Percentiles rank a stretch among this genome's conserved stretches.
Evolutionary conservation across 2,329 filamentous ascomycete species (phyloP).

Genomic region (Lecanicillium sp.): DNA sequence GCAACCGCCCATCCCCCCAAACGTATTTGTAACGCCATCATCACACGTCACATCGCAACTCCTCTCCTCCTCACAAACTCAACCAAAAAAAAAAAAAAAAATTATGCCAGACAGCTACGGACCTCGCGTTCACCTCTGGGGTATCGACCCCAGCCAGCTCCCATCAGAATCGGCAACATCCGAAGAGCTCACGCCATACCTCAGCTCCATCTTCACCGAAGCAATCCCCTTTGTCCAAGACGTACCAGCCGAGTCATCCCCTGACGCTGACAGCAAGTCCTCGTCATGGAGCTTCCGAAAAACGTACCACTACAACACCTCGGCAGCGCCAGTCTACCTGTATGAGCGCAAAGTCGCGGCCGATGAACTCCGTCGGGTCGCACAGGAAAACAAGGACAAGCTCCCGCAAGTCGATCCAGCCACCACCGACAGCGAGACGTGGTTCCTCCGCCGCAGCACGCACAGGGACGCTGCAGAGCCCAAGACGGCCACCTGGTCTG

Average conservation of each 20-base stretch:
- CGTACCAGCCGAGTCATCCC: slow-evolving; percentile 31
- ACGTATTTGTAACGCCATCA: neutral
- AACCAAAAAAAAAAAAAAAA: neutral
- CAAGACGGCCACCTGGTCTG: slow-evolving; percentile 53
- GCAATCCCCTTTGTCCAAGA: slow-evolving; percentile 49
- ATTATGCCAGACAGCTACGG: slow-evolving; percentile 18
- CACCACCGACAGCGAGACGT: slow-evolving; percentile 38
- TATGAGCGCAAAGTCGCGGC: slow-evolving; percentile 40
- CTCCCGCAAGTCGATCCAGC: slow-evolving; percentile 14
- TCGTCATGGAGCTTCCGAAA: slow-evolving; percentile 41
- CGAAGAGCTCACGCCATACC: slow-evolving; percentile 40
- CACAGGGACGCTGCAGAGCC: slow-evolving; percentile 43
- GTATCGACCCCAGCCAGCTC: slow-evolving; percentile 38
- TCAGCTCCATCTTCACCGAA: slow-evolving; percentile 47
- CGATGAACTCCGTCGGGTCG: slow-evolving; percentile 31
- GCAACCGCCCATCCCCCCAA: no score
- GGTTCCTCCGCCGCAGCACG: slow-evolving; percentile 55
- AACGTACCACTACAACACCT: slow-evolving; percentile 39
- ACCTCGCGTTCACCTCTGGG: slow-evolving; percentile 45
- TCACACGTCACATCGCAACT: neutral
- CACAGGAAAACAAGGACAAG: slow-evolving; percentile 20
- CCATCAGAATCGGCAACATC: slow-evolving; percentile 29
- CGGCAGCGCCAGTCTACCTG: slow-evolving; percentile 42
- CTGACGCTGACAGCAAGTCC: slow-evolving; percentile 12
- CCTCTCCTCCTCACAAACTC: neutral